phyloP scores from a whole-genome alignment of 352 stramenopile species.

The Plasmopara viticola region DNA sequence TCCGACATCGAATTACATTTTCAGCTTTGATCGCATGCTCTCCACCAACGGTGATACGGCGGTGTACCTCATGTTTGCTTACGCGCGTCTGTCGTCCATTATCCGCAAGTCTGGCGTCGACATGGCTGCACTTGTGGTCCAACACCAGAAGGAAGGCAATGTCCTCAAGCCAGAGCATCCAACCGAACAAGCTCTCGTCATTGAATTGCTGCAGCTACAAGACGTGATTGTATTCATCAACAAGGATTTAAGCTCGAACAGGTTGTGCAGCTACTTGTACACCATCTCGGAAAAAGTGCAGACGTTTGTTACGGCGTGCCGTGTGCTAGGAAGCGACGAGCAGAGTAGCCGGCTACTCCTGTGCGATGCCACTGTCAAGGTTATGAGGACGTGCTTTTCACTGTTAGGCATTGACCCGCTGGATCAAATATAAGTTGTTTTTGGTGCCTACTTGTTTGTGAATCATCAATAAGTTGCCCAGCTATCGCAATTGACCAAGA shows the following conservation, averaged over 20 bases:
- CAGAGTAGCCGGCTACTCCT: constrained; percentile 95
- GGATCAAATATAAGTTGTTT: constrained; percentile 87
- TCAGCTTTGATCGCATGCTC: constrained; percentile 99
- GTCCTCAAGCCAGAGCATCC: constrained; percentile 65
- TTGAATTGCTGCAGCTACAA: constrained; percentile 94
- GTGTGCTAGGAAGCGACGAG: constrained; percentile 92
- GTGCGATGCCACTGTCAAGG: constrained; percentile 91
- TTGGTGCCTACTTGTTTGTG: background rate
- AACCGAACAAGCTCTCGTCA: constrained; percentile 87
- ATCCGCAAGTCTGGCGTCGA: constrained; percentile 91
- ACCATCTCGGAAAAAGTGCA: constrained; percentile 94
- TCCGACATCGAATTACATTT: constrained; percentile 97
- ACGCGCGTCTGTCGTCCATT: constrained; percentile 97
- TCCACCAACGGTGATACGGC: constrained; percentile 98
- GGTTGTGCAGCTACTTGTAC: constrained; percentile 98
- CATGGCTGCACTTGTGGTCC: constrained; percentile 55
- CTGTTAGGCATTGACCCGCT: constrained; percentile 91
- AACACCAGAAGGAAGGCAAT: constrained; percentile 36
- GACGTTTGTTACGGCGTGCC: constrained; percentile 98
- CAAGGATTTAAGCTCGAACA: constrained; percentile 94
- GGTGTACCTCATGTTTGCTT: constrained; percentile 99
- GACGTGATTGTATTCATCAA: constrained; percentile 93
- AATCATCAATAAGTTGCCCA: background rate
- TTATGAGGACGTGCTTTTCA: constrained; percentile 92
- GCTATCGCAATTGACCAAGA: background rate